A percentile compares a stretch with the other conserved stretches of the same genome.
Evolutionary conservation across 106 monocot species (phyloP).

Genomic region (Chionographis japonica): DNA sequence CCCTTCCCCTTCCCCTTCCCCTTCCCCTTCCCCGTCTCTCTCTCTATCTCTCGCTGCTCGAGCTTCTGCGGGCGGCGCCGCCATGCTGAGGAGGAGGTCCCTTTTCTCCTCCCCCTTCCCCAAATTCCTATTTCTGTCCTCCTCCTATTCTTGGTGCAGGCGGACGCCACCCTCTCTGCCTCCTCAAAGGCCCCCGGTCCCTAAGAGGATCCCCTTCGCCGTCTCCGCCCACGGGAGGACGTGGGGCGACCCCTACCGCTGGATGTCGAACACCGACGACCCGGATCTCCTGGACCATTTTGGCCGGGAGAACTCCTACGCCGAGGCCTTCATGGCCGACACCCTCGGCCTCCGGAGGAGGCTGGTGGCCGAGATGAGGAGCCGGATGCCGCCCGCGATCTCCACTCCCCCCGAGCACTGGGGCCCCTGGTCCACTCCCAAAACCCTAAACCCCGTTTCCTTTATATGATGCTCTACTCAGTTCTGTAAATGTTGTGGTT

Average conservation of each 20-base stretch:
- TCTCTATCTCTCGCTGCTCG: too few species aligned
- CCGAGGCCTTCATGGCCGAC: constrained; percentile 80
- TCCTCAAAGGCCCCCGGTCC: constrained; percentile 27
- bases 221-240: constrained; percentile 61
- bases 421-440: constrained; percentile 60
- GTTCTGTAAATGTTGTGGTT: too few species aligned
- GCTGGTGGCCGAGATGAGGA: constrained; percentile 52
- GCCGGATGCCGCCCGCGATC: constrained; percentile 44
- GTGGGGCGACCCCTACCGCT: constrained; percentile 86
- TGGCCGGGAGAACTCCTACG: constrained; percentile 64
- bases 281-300: constrained; percentile 62
- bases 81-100: neutral
- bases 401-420: constrained; percentile 57
- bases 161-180: constrained; percentile 9
- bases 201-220: constrained; percentile 72
- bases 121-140: neutral
- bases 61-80: neutral
- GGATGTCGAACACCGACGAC: constrained; percentile 81
- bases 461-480: too few species aligned
- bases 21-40: too few species aligned
- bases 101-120: constrained; percentile 1
- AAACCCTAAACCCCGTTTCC: neutral
- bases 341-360: constrained; percentile 31
- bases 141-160: constrained; percentile 30
- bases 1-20: neutral